Percentiles rank a stretch among this genome's conserved stretches.
phyloP scores from a whole-genome alignment of 2,329 filamentous ascomycete genomes.

The Lizonia empirigonia region DNA sequence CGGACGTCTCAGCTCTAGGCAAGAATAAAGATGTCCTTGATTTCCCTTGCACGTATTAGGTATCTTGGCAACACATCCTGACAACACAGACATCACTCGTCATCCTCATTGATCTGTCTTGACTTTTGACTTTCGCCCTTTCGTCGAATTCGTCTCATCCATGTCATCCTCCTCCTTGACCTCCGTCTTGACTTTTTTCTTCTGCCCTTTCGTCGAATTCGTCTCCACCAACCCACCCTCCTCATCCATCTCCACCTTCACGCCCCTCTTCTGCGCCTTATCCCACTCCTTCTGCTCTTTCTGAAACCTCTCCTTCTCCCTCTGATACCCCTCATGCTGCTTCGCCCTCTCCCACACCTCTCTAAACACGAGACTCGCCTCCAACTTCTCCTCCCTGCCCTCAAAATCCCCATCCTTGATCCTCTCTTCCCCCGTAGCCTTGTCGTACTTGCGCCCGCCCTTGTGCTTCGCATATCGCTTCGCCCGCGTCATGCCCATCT shows the following conservation, averaged over 20 bases:
- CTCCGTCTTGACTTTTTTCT: slow-evolving; percentile 1
- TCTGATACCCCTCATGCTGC: slow-evolving; percentile 52
- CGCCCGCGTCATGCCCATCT: slow-evolving; percentile 69
- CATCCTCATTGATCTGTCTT: too few species aligned
- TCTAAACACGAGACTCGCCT: slow-evolving; percentile 57
- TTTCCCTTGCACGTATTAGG: too few species aligned
- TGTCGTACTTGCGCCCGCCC: slow-evolving; percentile 63
- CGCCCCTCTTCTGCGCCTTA: slow-evolving; percentile 26
- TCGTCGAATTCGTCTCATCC: neutral
- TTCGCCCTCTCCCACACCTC: slow-evolving; percentile 57
- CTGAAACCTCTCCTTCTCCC: slow-evolving; percentile 54
- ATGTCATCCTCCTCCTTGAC: neutral
- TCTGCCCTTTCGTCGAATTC: neutral
- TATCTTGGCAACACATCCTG: too few species aligned
- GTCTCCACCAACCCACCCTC: neutral
- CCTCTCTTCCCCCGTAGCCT: slow-evolving; percentile 48
- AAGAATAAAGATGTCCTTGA: too few species aligned
- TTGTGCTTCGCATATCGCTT: slow-evolving; percentile 63
- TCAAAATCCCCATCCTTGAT: slow-evolving; percentile 53
- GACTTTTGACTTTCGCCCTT: too few species aligned
- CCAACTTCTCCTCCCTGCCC: slow-evolving; percentile 57
- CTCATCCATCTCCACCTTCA: slow-evolving; percentile 4
- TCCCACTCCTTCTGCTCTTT: slow-evolving; percentile 56
- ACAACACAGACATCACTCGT: too few species aligned
- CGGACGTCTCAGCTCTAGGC: too few species aligned